These are phyloP conservation scores for Rhodotorula sp. DNA, from an alignment of 1,284 basidiomycete species.

Conservation along the genomic window DNA sequence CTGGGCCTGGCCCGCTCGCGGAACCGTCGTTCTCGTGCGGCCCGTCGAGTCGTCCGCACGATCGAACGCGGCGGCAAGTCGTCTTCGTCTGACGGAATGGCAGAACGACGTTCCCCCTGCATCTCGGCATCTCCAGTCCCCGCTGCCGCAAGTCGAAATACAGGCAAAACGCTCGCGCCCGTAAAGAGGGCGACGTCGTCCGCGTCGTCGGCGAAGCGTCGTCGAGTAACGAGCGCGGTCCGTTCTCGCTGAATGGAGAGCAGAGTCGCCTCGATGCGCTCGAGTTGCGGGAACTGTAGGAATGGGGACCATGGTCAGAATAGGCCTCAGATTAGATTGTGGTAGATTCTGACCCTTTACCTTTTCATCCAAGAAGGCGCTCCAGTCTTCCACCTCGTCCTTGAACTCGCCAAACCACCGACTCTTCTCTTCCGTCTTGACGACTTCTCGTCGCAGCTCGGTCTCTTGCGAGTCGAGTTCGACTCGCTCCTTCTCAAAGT, in stretches of 20 bases:
- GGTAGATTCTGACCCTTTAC: constrained; percentile 51
- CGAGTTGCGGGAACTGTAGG: constrained; percentile 71
- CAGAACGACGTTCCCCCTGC: constrained; percentile 13
- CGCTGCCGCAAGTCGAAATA: background rate
- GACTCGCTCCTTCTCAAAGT: constrained; percentile 60
- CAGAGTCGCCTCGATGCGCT: constrained; percentile 79
- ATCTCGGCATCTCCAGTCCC: background rate
- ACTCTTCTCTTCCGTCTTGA: constrained; percentile 72
- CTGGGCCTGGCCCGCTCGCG: constrained; percentile 42
- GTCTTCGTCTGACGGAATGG: background rate
- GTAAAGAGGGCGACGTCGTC: constrained; percentile 78
- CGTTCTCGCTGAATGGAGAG: constrained; percentile 72
- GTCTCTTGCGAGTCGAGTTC: constrained; percentile 71
- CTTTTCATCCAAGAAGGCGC: constrained; percentile 87
- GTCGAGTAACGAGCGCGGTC: constrained; percentile 63
- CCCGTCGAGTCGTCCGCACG: constrained; percentile 48
- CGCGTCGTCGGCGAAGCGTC: constrained; percentile 69
- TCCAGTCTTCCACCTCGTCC: constrained; percentile 83
- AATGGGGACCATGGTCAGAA: constrained; percentile 4
- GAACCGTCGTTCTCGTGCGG: constrained; percentile 57
- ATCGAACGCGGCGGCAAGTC: constrained; percentile 27
- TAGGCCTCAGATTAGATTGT: constrained; percentile 5
- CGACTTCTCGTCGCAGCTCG: constrained; percentile 76
- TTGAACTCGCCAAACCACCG: constrained; percentile 82
- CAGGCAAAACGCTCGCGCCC: constrained; percentile 52